Base-by-base conservation (phyloP, 768 basidiomycete genomes). In the Tricholoma bakamatsutake region DNA sequence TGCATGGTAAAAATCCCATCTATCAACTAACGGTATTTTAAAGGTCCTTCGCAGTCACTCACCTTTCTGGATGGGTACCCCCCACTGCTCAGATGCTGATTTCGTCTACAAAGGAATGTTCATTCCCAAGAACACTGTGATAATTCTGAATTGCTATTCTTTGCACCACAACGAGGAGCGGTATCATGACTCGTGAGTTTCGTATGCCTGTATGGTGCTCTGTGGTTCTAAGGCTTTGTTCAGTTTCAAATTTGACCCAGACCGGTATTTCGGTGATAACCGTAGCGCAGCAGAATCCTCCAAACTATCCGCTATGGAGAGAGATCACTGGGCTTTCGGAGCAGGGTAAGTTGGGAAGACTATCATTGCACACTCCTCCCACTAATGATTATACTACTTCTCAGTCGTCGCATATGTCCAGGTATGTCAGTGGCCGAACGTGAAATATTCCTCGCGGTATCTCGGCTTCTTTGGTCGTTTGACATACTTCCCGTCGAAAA, bases 271-370 rank as follows among this genome's bases (percentile, higher is more conserved):
- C 10, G 64, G 66, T 21, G 76, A 80, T 56, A 54, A 59, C 0
- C 64, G 67, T 21, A 66, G 66, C 5, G 69, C 67, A 18, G 68
- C 71, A 1, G 76, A 78, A 57, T 77, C 76, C 1, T 72, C 74
- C n/a, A 75, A 76, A 33, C 64, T 75, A 27, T 13, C 70, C 3
- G 67, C 74, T 1, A 68, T 70, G 64, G 70, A 79, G 40, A 70
- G 78, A 28, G 78, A 80, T 55, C 76, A 78, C 54, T 80, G 78
- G 78, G 68, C 71, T 52, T 80, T 77, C 54, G 78, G 78, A 13
- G 76, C 68, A 1, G 78, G 78, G 78, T 80, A 60, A 43, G 73
- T 24, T 12, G 39, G 9, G 39, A 40, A n/a, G 39, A 40, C 39
- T 17, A 18, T 40, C 39, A 9, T 5, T 18, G 39, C 8, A 17